Evolutionary conservation across 192 early-diverging fungal species (phyloP).

Genomic region (Coemansia sp.): DNA sequence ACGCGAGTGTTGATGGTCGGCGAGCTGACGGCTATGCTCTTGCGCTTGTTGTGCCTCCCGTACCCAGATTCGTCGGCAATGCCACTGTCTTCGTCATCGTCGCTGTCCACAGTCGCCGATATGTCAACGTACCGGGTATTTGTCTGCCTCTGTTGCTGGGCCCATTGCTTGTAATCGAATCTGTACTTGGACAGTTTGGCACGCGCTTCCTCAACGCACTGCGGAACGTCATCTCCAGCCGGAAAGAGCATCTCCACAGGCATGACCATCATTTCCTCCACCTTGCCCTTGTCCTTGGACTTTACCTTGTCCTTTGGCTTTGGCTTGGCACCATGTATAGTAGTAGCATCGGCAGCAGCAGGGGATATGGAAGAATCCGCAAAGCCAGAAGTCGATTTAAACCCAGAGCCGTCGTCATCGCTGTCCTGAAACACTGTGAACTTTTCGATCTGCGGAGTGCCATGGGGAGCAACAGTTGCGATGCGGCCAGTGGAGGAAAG

Average conservation of each 20-base stretch:
- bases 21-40: constrained; percentile 23
- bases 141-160: background rate
- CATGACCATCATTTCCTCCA: constrained; percentile 44
- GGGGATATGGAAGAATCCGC: background rate
- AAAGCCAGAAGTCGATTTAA: background rate
- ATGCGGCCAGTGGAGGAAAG: background rate
- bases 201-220: constrained; percentile 44
- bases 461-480: background rate
- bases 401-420: background rate
- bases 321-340: background rate
- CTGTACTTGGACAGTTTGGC: constrained; percentile 30
- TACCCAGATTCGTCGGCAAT: constrained; percentile 25
- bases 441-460: constrained; percentile 10
- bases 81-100: constrained; percentile 18
- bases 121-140: background rate
- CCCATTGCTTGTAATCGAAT: constrained; percentile 31
- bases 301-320: background rate
- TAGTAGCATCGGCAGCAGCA: too few relatives aligned
- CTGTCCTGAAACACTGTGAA: constrained; percentile 51
- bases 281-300: constrained; percentile 11
- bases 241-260: constrained; percentile 33
- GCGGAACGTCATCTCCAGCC: constrained; percentile 20
- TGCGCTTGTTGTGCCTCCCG: constrained; percentile 6
- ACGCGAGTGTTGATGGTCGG: constrained; percentile 49
- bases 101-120: constrained; percentile 5